Conservation (phyloP, 129 eudicot species). For the Solidago caesia region DNA sequence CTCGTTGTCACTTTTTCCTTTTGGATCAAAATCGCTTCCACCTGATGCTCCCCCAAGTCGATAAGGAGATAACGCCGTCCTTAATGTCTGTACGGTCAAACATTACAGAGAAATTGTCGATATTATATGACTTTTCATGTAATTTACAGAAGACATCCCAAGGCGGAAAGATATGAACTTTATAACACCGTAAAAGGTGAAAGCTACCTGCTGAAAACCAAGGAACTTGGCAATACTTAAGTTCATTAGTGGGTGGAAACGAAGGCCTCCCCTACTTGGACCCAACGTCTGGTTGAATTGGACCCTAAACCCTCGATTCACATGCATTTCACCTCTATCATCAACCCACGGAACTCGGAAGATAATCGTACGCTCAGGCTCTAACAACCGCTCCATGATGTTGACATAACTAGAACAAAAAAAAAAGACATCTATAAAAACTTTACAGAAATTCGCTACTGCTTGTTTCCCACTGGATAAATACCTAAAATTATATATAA, state of each 20-base stretch:
- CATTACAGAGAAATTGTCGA: constrained; percentile 12
- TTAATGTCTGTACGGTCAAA: constrained; percentile 61
- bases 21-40: constrained; percentile 98
- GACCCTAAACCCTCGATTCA: constrained; percentile 89
- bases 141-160: background rate
- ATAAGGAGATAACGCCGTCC: constrained; percentile 91
- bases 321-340: constrained; percentile 95
- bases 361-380: constrained; percentile 87
- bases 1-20: constrained; percentile 94
- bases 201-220: constrained; percentile 85
- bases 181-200: constrained; percentile 2
- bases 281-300: constrained; percentile 93
- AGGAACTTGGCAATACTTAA: constrained; percentile 93
- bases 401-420: constrained; percentile 66
- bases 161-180: background rate
- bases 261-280: constrained; percentile 96
- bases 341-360: constrained; percentile 98
- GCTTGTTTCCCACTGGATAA: no score
- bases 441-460: no score
- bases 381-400: constrained; percentile 96
- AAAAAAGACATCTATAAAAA: background rate
- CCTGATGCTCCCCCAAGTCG: constrained; percentile 98
- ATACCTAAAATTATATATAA: no score
- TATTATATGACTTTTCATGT: no score
- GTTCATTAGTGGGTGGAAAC: constrained; percentile 95